Conservation (phyloP, 805 yeast genomes). For the Cephaloascus albidus region DNA sequence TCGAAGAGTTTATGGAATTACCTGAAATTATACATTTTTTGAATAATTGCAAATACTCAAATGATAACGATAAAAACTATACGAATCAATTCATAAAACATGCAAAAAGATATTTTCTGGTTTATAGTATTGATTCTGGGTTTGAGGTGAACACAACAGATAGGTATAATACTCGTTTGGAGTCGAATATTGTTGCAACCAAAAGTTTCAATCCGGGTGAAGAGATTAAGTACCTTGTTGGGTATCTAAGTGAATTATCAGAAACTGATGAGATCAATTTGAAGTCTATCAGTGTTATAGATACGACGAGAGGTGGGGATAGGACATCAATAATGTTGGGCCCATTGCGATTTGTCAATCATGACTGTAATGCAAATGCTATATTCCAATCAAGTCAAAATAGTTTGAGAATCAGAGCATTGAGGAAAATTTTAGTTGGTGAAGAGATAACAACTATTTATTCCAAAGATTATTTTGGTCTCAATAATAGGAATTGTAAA, state of each 20-base stretch:
- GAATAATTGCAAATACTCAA: constrained; percentile 4
- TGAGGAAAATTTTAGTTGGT: constrained; percentile 24
- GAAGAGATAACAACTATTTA: constrained; percentile 38
- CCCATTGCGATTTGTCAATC: constrained; percentile 38
- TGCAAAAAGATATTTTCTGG: constrained; percentile 20
- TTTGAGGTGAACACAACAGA: constrained; percentile 34
- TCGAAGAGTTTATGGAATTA: constrained; percentile 12
- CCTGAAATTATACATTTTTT: constrained; percentile 15
- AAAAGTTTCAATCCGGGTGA: constrained; percentile 15
- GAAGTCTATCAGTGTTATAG: constrained; percentile 28
- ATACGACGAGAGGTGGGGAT: constrained; percentile 18
- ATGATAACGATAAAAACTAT: constrained; percentile 7
- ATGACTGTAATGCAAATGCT: constrained; percentile 35
- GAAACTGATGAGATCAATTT: constrained; percentile 20
- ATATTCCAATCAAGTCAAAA: constrained; percentile 17
- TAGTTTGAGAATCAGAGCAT: constrained; percentile 22
- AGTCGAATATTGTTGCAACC: constrained; percentile 30
- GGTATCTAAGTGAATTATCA: constrained; percentile 23
- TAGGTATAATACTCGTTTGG: constrained; percentile 19
- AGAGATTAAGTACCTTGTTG: constrained; percentile 22
- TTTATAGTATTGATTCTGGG: constrained; percentile 24
- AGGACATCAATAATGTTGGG: constrained; percentile 33
- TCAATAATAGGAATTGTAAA: constrained; percentile 28
- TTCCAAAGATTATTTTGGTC: constrained; percentile 33
- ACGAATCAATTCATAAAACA: constrained; percentile 23